Conservation (phyloP, 2,329 filamentous ascomycete genomes). For the Amauroascus verrucosus region DNA sequence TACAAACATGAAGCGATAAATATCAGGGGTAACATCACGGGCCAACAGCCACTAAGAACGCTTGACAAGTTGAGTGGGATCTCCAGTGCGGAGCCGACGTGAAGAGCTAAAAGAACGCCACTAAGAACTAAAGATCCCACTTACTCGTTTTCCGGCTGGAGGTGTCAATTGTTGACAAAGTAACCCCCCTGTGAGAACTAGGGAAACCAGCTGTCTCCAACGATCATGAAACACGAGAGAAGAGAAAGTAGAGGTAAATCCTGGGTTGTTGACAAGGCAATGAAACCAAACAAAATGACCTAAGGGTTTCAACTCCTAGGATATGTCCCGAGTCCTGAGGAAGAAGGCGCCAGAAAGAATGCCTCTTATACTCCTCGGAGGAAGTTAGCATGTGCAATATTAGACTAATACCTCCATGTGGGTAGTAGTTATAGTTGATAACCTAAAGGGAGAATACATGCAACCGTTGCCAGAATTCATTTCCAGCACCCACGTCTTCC, state of each 20-base stretch:
- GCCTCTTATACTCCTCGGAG: too few species aligned
- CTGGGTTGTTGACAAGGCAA: background rate
- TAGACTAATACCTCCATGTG: too few species aligned
- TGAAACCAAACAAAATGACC: background rate
- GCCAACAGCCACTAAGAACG: background rate
- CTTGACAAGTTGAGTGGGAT: background rate
- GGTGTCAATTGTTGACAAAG: background rate
- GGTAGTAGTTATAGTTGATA: too few species aligned
- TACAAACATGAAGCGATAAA: too few species aligned
- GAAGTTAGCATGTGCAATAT: too few species aligned
- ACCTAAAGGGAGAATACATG: too few species aligned
- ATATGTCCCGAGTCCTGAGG: background rate
- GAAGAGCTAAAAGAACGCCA: background rate
- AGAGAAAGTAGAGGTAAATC: background rate
- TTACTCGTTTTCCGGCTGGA: background rate
- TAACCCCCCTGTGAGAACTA: background rate
- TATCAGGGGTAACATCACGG: too few species aligned
- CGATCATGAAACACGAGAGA: constrained; percentile 2
- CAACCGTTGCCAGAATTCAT: too few species aligned
- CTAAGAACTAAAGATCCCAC: background rate
- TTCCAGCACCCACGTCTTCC: too few species aligned
- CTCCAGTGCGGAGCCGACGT: background rate
- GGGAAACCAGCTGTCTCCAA: background rate
- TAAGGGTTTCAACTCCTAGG: background rate
- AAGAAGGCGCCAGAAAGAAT: too few species aligned